Evolutionary conservation across 352 stramenopile genomes (phyloP), one percentile per base, ranked within the genome.

Genomic region (Phytophthora meadii): DNA sequence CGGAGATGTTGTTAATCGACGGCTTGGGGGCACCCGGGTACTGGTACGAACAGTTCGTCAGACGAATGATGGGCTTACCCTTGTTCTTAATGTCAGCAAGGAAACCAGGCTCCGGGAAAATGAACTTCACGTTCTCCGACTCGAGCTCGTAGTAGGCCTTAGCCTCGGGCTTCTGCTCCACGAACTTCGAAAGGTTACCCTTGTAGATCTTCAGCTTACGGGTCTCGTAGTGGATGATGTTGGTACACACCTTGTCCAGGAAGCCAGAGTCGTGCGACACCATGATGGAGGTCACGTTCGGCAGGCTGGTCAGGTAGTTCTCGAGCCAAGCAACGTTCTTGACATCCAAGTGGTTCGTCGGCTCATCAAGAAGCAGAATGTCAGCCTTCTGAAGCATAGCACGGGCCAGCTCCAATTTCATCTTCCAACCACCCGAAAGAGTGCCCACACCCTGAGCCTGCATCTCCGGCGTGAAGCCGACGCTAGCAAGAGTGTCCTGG

Each of bases 211-310:
- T 93, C 45, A 95, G 74, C 84, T 95, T 93, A 48, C 83, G 95
- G 68, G 86, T 94, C 72, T 99, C 94, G 85, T 99, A 99, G 81
- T 99, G 93, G 58, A 99, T 97, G 25, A 98, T 98, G 84, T 99
- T 97, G 2, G 97, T 99, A 69, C 90, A 98, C 11, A 99, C 95
- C 68, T 97, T 98, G 85, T 99, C 98, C 17, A 99, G 77, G 82
- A 99, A 99, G 12, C 90, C 88, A 22, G 97, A 93, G 83, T 99
- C 97, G 82, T 99, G 97, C 70, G 89, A 98, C 47, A 99, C 96
- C 46, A 99, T 94, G 44, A 98, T 86, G 30, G 89, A 87, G 11
- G 96, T 99, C 60, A 95, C 81, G 61, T 98, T 94, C 24, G 77
- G 70, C 57, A 97, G 85, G 44, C 70, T 83, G 62, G 79, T 88